Evolutionary conservation across 495 filamentous ascomycete species (phyloP).

Genomic region (Articulospora tetracladia): DNA sequence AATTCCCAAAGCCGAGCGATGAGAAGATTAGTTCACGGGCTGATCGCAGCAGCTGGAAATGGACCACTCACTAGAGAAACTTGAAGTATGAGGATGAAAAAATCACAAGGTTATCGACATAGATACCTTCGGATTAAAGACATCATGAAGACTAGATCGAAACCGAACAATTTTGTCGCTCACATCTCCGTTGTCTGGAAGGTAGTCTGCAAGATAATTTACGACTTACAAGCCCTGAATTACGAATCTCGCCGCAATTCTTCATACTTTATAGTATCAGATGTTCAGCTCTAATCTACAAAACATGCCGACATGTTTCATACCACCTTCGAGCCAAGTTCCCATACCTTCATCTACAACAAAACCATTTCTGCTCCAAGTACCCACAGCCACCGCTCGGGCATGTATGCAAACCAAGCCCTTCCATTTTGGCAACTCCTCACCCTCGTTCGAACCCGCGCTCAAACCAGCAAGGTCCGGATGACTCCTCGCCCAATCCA

Average conservation of each 20-base stretch:
- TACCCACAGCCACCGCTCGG: conserved; percentile 51
- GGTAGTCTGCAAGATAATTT: too few species aligned
- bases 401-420: conserved; percentile 72
- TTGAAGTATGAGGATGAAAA: too few species aligned
- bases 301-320: conserved; percentile 82
- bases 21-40: conserved; percentile 13
- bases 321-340: conserved; percentile 75
- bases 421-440: conserved; percentile 46
- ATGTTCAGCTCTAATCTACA: conserved; percentile 19
- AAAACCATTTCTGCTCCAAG: conserved; percentile 68
- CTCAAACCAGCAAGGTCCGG: conserved; percentile 16
- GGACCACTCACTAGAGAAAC: neutral
- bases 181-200: too few species aligned
- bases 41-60: conserved; percentile 14
- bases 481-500: conserved; percentile 41
- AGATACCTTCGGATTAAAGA: too few species aligned
- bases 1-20: conserved; percentile 21
- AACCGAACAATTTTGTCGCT: too few species aligned
- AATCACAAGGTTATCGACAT: too few species aligned
- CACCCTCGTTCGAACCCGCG: conserved; percentile 4
- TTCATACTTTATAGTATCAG: too few species aligned
- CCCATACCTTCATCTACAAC: conserved; percentile 64
- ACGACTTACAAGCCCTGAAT: too few species aligned
- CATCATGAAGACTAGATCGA: too few species aligned
- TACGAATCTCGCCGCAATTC: too few species aligned